Evolutionary conservation across 129 eudicot genomes (phyloP), one percentile per base, ranked within the genome.

Genomic region (Flaveria sonorensis): DNA sequence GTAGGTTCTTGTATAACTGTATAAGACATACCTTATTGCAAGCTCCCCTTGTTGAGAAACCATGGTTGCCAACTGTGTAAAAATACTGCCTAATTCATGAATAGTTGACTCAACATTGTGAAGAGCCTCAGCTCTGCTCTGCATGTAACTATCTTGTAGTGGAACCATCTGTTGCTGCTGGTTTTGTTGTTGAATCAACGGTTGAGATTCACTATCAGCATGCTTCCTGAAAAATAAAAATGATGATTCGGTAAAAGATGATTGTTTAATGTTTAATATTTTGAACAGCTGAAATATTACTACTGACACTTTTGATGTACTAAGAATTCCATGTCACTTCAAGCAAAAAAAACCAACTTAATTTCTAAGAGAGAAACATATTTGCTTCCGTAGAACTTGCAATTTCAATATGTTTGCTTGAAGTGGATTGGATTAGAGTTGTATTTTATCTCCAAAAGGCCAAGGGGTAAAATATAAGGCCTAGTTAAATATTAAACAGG

Each of bases 181-280:
- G 59, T 85, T 90, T 76, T 92, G 91, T 67, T 86, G 90, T 55
- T 92, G 97, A 52, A 92, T 81, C 81, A 92, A 82, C 18, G 97
- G 96, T 73, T 92, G 96, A 79, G 97, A 84, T 76, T 92, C 96
- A 59, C 85, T 82, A 68, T 92, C 96, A 40, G 81, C 87, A n/a
- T 60, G 78, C 62, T 80, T 92, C 90, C 97, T 92, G 86, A 19
- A 63, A 39, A 73, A 66, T 39, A 69, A 68, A 19, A 71, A 45
- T 43, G 39, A 68, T 43, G 39, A 16, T 24, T 18, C 12, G 32
- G 9, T 23, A 21, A 68, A 45, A 1, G 50, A 42, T 19, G 15
- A 61, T 70, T 13, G 39, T n/a, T 32, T 32, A 32, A 32, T 32
- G 39, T 32, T 32, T 32, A 32, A 36, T 6, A 36, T 5, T 36